phyloP scores from a whole-genome alignment of 2,329 filamentous ascomycete genomes.

The Albifimbria verrucaria region DNA sequence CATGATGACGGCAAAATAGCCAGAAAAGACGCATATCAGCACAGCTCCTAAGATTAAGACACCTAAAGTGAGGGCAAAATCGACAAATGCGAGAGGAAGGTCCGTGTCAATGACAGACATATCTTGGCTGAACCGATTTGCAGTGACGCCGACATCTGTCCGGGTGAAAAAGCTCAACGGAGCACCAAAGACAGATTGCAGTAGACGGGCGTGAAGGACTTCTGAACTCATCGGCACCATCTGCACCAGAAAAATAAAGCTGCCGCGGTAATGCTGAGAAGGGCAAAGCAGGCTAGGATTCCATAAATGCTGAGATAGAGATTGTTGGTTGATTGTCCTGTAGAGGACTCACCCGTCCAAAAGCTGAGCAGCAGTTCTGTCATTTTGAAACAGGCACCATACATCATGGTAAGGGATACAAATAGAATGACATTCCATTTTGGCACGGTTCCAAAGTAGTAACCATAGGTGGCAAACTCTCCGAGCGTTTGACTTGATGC shows the following conservation, averaged over 20 bases:
- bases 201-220: conserved; percentile 11
- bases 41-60: conserved; percentile 6
- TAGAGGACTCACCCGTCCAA: conserved; percentile 10
- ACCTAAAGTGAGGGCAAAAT: conserved; percentile 10
- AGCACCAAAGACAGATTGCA: conserved; percentile 17
- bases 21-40: conserved; percentile 13
- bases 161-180: conserved; percentile 33
- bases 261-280: too few species aligned
- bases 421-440: too few species aligned
- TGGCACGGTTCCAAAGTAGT: too few species aligned
- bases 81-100: conserved; percentile 24
- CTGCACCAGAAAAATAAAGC: conserved; percentile 5
- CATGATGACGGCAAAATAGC: conserved; percentile 12
- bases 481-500: too few species aligned
- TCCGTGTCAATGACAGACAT: conserved; percentile 31
- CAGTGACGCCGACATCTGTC: conserved; percentile 31
- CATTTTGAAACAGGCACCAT: conserved; percentile 13
- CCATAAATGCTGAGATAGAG: conserved; percentile 13
- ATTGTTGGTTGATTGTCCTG: conserved; percentile 7
- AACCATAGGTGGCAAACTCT: too few species aligned
- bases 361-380: conserved; percentile 12
- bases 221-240: conserved; percentile 7
- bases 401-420: too few species aligned
- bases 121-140: conserved; percentile 38
- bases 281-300: conserved; percentile 9